Evolutionary conservation across 2,329 filamentous ascomycete genomes (phyloP).

Genomic region (Fusarium sp.): DNA sequence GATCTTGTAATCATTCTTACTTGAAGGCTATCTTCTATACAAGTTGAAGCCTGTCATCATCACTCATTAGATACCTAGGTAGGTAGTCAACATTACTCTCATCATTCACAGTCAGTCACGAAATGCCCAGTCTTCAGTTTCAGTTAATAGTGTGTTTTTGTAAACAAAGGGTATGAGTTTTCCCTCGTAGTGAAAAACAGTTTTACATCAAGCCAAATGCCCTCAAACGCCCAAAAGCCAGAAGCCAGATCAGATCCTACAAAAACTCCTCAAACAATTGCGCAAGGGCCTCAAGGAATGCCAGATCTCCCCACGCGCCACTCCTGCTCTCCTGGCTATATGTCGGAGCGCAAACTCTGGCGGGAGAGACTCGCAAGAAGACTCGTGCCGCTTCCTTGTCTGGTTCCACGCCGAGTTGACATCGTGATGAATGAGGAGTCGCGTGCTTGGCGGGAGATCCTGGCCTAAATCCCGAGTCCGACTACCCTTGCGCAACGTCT

Average conservation of each 20-base stretch:
- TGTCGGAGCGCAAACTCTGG: slow-evolving; percentile 19
- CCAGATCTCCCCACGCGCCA: slow-evolving; percentile 26
- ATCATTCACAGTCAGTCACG: background rate
- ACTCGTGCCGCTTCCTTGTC: background rate
- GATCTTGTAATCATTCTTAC: background rate
- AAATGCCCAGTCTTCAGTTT: slow-evolving; percentile 24
- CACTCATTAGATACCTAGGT: too few relatives aligned
- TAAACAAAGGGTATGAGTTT: slow-evolving; percentile 50
- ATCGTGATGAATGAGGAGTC: slow-evolving; percentile 12
- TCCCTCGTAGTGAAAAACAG: slow-evolving; percentile 50
- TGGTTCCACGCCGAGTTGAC: slow-evolving; percentile 1
- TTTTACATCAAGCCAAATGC: slow-evolving; percentile 52
- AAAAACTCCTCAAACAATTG: slow-evolving; percentile 53
- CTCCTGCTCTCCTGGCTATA: slow-evolving; percentile 2
- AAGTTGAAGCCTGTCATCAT: background rate
- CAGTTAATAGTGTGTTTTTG: slow-evolving; percentile 45
- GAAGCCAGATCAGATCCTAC: slow-evolving; percentile 52
- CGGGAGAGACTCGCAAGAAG: slow-evolving; percentile 4
- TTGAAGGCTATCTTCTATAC: background rate
- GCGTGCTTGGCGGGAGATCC: slow-evolving; percentile 27
- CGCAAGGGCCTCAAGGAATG: slow-evolving; percentile 43
- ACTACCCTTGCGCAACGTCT: slow-evolving; percentile 43
- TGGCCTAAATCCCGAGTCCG: slow-evolving; percentile 32
- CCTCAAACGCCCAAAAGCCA: slow-evolving; percentile 53
- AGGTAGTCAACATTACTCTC: background rate